Base-by-base conservation (phyloP, 2,329 filamentous ascomycete species). In the Helotiales sp. region DNA sequence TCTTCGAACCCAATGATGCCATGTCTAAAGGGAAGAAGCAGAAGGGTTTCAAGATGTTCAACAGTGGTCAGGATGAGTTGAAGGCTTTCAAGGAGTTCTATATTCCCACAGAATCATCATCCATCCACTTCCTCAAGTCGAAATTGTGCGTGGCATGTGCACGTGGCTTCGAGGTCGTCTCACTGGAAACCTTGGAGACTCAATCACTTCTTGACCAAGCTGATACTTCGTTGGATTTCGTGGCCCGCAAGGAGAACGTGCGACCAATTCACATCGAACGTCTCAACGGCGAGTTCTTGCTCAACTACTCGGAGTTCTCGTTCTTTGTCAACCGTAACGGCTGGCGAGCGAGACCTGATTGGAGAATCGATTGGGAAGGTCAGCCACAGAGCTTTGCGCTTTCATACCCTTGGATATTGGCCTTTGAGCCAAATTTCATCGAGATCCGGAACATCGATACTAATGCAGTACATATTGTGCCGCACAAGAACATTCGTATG, bases 251-350 rank as follows among this genome's bases (percentile, higher is more conserved):
- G 78, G 95, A 98, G 80, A 93, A 93, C 75, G 93, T 96, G 75
- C 93, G 92, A 78, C 95, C 96, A 2, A 96, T 99, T 71, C 95
- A 98, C 76, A 98, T 99, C 73, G 96, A 99, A 80, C 91, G 96
- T 54, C 90, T 98, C 77, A 96, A 96, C 73, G 94, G 95, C 78
- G 96, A 99, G 78, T 99, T 99, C 84, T 80, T 99, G 73, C 89
- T 99, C 71, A 98, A 97, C 80, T 99, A 99, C 82, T 96, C 93
- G 4, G 96, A 99, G 79, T 99, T 97, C 80, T 97, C 93, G 13
- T 99, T 99, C 87, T 99, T 98, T 76, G 96, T 99, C 77, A 98
- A 99, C 80, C 89, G 96, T 75, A 98, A 99, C 79, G 96, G 96
- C 43, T 99, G 96, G 96, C 89, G 96, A 70, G 95, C 95, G 63